Conservation (phyloP, 208 protist genomes). For the Trypanosoma lewisi region DNA sequence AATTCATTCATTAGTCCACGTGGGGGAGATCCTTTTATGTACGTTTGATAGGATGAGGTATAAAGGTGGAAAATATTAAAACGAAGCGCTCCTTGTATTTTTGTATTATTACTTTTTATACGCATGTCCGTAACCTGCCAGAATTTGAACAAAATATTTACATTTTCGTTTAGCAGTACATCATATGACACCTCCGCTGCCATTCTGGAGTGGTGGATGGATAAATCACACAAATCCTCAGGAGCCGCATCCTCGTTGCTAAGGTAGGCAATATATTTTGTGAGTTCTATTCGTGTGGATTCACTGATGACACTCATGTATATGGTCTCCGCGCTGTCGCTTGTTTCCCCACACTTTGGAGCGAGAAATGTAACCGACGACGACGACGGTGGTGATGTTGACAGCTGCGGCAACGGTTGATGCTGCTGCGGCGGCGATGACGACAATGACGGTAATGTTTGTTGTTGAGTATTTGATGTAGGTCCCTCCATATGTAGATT, state of each 20-base stretch:
- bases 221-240: conserved; percentile 82
- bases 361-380: conserved; percentile 17
- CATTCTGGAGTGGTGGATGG: conserved; percentile 52
- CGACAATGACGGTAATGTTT: too few species aligned
- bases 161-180: conserved; percentile 59
- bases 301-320: conserved; percentile 83
- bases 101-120: conserved; percentile 34
- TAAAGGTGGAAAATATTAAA: conserved; percentile 87
- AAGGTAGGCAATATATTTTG: conserved; percentile 82
- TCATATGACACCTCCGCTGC: conserved; percentile 63
- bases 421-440: background rate
- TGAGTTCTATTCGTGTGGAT: conserved; percentile 57
- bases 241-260: conserved; percentile 68
- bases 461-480: background rate
- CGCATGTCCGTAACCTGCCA: conserved; percentile 73
- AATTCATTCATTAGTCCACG: conserved; percentile 74
- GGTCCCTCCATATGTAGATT: too few species aligned
- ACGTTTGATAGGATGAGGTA: conserved; percentile 45
- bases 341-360: conserved; percentile 40
- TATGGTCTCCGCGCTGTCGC: conserved; percentile 66
- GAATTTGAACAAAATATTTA: conserved; percentile 54
- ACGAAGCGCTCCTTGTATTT: conserved; percentile 73
- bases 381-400: conserved; percentile 7
- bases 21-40: conserved; percentile 53
- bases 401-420: conserved; percentile 4